These are phyloP conservation scores for Arthrobotrys sinensis DNA, from an alignment of 2,329 filamentous ascomycete species.

Conservation along the genomic window DNA sequence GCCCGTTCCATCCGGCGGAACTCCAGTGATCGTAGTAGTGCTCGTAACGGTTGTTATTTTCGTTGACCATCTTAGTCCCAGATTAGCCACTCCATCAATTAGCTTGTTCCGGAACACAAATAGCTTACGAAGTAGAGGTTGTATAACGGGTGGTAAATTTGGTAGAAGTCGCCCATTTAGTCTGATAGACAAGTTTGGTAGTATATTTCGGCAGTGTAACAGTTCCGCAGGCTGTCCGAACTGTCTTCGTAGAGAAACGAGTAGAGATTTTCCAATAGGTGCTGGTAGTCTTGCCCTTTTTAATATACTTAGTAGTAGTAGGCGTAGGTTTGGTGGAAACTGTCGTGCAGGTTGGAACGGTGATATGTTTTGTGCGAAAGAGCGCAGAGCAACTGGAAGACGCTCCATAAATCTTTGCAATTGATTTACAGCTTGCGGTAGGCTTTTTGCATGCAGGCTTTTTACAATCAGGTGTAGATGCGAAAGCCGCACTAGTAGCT, in stretches of 20 bases:
- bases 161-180: neutral
- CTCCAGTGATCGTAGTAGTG: neutral
- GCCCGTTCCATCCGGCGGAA: no score
- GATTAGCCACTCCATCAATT: no score
- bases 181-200: neutral
- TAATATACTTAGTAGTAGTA: slow-evolving; percentile 6
- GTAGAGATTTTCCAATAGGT: slow-evolving; percentile 16
- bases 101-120: no score
- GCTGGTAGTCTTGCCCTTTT: slow-evolving; percentile 19
- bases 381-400: slow-evolving; percentile 21
- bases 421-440: slow-evolving; percentile 4
- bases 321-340: slow-evolving; percentile 8
- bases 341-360: slow-evolving; percentile 5
- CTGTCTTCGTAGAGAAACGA: neutral
- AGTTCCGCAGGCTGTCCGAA: slow-evolving; percentile 21
- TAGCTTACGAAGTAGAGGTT: slow-evolving; percentile 6
- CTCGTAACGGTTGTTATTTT: slow-evolving; percentile 14
- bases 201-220: neutral
- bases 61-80: neutral
- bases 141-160: neutral
- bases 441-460: slow-evolving; percentile 8
- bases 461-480: neutral
- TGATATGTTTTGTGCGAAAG: neutral
- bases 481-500: neutral
- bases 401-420: neutral